Conservation (phyloP, 768 basidiomycete genomes). For the Leccinum boreale region DNA sequence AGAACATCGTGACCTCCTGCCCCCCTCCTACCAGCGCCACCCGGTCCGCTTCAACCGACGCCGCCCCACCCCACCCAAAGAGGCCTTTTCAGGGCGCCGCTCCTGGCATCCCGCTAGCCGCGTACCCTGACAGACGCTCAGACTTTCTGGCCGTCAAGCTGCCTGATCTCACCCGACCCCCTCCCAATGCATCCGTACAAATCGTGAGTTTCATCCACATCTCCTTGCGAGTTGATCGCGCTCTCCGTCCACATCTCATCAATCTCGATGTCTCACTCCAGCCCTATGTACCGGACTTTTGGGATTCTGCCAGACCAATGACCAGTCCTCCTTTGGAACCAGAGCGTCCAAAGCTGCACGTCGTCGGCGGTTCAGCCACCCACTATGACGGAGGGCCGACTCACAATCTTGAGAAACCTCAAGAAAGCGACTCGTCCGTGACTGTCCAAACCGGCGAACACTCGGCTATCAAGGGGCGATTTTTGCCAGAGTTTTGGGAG, state of each 20-base stretch:
- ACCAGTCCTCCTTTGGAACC: constrained; percentile 23
- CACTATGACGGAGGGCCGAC: constrained; percentile 48
- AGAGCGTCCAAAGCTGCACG: constrained; percentile 45
- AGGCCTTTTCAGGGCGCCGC: constrained; percentile 30
- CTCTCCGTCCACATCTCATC: constrained; percentile 1
- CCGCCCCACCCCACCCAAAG: constrained; percentile 16
- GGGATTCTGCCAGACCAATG: constrained; percentile 46
- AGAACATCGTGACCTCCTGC: constrained; percentile 21
- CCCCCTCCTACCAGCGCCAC: constrained; percentile 11
- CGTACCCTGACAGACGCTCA: constrained; percentile 24
- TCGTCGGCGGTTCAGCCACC: constrained; percentile 45
- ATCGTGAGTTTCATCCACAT: constrained; percentile 45
- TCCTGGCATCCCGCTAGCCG: constrained; percentile 42
- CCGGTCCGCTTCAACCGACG: constrained; percentile 24
- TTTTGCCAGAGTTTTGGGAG: constrained; percentile 37
- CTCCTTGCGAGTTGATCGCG: constrained; percentile 3
- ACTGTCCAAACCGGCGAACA: constrained; percentile 8
- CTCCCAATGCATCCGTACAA: constrained; percentile 45
- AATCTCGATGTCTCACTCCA: constrained; percentile 23
- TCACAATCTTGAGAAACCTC: constrained; percentile 35
- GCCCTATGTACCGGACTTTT: constrained; percentile 62
- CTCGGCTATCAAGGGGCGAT: constrained; percentile 16
- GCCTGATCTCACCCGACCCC: constrained; percentile 51
- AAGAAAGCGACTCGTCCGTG: constrained; percentile 5
- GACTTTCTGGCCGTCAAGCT: constrained; percentile 49